Evolutionary conservation across 345 rosid species (phyloP).

Genomic region (Populus pruinosa): DNA sequence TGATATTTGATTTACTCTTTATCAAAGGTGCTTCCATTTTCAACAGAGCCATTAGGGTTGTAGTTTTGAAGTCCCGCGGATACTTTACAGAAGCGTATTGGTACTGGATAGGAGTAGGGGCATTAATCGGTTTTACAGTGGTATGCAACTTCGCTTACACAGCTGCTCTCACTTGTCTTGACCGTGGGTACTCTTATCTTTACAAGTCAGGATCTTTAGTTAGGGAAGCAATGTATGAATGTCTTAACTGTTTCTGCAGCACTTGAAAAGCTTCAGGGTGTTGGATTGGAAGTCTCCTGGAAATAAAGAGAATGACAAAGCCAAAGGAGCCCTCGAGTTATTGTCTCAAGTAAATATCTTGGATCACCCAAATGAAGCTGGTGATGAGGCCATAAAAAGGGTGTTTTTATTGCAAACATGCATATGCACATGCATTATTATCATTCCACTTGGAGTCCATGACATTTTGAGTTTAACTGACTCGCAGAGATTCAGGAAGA

Average conservation of each 20-base stretch:
- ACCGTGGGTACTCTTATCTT: constrained; percentile 35
- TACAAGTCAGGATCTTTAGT: too few relatives aligned
- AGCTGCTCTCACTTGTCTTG: constrained; percentile 46
- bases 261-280: constrained; percentile 43
- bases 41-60: constrained; percentile 38
- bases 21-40: constrained; percentile 22
- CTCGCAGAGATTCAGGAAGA: too few relatives aligned
- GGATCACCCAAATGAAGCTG: neutral
- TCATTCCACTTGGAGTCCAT: too few relatives aligned
- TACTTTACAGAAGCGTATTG: constrained; percentile 42
- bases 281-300: constrained; percentile 10
- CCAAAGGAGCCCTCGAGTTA: neutral
- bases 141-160: constrained; percentile 42
- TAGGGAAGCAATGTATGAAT: too few relatives aligned
- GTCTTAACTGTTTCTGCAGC: constrained; percentile 32
- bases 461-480: too few relatives aligned
- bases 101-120: constrained; percentile 67
- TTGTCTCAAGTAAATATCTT: neutral
- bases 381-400: neutral
- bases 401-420: too few relatives aligned
- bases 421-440: too few relatives aligned
- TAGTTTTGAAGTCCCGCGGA: constrained; percentile 45
- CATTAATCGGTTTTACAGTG: constrained; percentile 34
- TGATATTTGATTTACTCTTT: neutral
- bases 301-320: neutral